Evolutionary conservation across 441 rosid genomes (phyloP).

Genomic region (Populus trichocarpa): DNA sequence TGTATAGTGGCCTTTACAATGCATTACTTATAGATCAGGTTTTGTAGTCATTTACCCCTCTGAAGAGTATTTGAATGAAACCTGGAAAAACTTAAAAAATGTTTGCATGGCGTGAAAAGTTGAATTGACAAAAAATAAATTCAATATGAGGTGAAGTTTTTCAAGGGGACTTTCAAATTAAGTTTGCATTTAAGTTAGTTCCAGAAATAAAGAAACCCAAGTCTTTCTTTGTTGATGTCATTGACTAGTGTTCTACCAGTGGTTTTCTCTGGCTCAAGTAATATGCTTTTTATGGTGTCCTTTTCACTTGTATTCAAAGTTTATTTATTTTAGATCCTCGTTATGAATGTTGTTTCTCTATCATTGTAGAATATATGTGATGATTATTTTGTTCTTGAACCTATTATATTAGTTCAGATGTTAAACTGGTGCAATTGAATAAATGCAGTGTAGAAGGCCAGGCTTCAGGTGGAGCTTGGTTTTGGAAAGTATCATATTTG

Average conservation of each 20-base stretch:
- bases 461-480: constrained; percentile 6
- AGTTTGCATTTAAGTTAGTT: not conserved
- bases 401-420: not conserved
- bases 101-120: not conserved
- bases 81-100: too few relatives aligned
- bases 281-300: not conserved
- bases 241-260: not conserved
- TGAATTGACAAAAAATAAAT: not conserved
- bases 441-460: constrained; percentile 1
- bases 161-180: not conserved
- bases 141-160: not conserved
- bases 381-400: constrained; percentile 1
- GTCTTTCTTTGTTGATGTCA: not conserved
- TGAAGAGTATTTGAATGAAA: not conserved
- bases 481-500: constrained; percentile 6
- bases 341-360: not conserved
- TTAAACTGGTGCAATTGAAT: constrained; percentile 15
- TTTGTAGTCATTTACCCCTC: not conserved
- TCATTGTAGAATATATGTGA: not conserved
- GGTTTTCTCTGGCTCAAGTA: not conserved
- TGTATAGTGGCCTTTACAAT: not conserved
- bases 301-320: not conserved
- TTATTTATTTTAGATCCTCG: not conserved
- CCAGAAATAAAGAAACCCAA: not conserved
- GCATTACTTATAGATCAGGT: not conserved